Percentiles rank a stretch among this genome's conserved stretches.
phyloP scores from a whole-genome alignment of 2,329 filamentous ascomycete genomes.

The Acarospora socialis region DNA sequence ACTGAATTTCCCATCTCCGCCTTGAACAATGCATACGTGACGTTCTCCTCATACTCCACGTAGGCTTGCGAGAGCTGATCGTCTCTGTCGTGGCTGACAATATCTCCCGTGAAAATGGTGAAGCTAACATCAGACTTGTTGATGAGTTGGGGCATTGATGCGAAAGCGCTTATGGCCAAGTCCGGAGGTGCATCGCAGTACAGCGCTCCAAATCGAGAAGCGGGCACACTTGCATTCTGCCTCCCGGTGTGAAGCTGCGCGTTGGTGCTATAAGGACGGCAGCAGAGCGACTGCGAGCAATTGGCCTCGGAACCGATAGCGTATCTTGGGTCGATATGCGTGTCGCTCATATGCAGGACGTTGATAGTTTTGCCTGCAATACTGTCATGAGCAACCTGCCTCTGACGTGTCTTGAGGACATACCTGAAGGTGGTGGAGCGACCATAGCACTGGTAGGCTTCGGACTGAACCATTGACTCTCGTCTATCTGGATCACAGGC shows the following conservation, averaged over 20 bases:
- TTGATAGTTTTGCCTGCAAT: conserved; percentile 16
- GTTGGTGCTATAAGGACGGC: conserved; percentile 17
- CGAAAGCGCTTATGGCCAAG: conserved; percentile 16
- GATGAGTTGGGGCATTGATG: conserved; percentile 15
- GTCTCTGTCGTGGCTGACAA: conserved; percentile 19
- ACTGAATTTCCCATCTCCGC: conserved; percentile 16
- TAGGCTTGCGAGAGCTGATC: conserved; percentile 17
- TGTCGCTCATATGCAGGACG: conserved; percentile 20
- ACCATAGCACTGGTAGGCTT: conserved; percentile 14
- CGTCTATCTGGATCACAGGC: conserved; percentile 15
- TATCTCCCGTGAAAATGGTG: conserved; percentile 20
- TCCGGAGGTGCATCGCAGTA: conserved; percentile 18
- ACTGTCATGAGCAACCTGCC: no score
- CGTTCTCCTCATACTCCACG: conserved; percentile 18
- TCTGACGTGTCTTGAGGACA: no score
- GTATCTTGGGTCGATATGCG: conserved; percentile 19
- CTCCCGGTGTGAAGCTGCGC: conserved; percentile 10
- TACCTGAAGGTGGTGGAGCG: conserved; percentile 14
- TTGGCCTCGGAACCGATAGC: conserved; percentile 20
- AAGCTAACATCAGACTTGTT: conserved; percentile 16
- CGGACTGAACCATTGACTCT: conserved; percentile 14
- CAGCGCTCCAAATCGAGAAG: conserved; percentile 16
- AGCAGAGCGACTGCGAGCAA: conserved; percentile 18
- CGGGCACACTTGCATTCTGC: conserved; percentile 15
- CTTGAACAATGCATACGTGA: conserved; percentile 18